Evolutionary conservation across 1,139 yeast species (phyloP), one percentile per base, ranked within the genome.

Genomic region (Meyerozyma sp.): DNA sequence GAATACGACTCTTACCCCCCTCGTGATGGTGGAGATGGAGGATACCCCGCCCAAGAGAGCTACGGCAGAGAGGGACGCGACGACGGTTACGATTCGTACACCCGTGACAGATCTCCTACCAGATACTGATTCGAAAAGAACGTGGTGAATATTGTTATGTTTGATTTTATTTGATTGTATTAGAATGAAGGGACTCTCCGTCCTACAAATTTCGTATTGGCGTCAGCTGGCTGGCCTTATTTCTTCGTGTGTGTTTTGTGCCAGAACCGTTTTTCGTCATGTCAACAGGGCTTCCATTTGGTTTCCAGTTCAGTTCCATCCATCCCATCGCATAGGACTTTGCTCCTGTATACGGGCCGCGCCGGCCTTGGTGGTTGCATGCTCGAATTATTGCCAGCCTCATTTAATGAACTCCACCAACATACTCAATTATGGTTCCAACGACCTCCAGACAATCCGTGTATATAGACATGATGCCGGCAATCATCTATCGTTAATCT

Each of bases 101-200:
- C 66, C 50, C 76, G 82, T 65, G 82, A 78, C 59, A 77, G 83
- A 71, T 76, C 81, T 45, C 82, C 81, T 63, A 69, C 77, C 48
- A 75, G 81, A 70, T 73, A 73, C 56, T 73, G 62, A 60, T 36
- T 41, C 13, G 14, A 53, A 32, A 48, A 47, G 8, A 51, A 55
- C 8, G 62, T 61, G 16, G 57, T 53, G 29, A 34, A 39, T 16
- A 20, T 8, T 39, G 30, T 32, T 32, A 47, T 53, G 27, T 43
- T 35, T 36, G 36, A 30, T 39, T 14, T 45, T 39, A n/a, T 35
- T 21, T 39, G 21, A 38, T 41, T 9, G 37, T 32, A 20, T 42
- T 40, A 29, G 35, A 40, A 7, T 42, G 40, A 8, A 40, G 26
- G 23, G 41, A 44, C 18, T 4, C 36, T 26, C 16, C 30, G 32